phyloP scores from a whole-genome alignment of 805 yeast species.

The Saccharomycopsis fodiens region DNA sequence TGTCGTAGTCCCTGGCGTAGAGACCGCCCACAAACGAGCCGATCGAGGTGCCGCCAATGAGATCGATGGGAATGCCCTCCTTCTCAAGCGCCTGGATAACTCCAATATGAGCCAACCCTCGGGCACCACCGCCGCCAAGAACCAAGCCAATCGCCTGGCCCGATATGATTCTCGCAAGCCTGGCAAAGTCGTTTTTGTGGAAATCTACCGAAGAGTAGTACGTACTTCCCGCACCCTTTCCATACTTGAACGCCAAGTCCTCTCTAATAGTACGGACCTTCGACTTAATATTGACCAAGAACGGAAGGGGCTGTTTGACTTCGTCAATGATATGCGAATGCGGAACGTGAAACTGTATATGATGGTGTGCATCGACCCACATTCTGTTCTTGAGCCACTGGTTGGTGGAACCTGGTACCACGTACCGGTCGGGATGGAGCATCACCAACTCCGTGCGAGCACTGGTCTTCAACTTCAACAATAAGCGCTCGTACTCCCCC shows the following conservation, averaged over 20 bases:
- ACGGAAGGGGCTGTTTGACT: not conserved
- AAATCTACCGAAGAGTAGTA: constrained; percentile 12
- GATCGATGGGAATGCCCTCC: constrained; percentile 86
- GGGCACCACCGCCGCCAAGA: constrained; percentile 96
- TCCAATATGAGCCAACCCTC: constrained; percentile 91
- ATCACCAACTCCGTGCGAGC: constrained; percentile 84
- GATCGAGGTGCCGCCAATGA: constrained; percentile 93
- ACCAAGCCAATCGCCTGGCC: constrained; percentile 94
- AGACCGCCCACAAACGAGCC: constrained; percentile 95
- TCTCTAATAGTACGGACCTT: constrained; percentile 32
- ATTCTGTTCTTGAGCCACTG: constrained; percentile 77
- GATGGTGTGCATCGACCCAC: constrained; percentile 94
- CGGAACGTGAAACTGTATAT: constrained; percentile 58
- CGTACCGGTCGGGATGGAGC: constrained; percentile 75
- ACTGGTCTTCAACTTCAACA: constrained; percentile 68
- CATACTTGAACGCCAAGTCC: constrained; percentile 24
- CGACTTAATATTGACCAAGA: constrained; percentile 24
- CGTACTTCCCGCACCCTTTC: constrained; percentile 18
- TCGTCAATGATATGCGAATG: constrained; percentile 7
- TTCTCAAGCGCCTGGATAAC: constrained; percentile 86
- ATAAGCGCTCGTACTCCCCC: constrained; percentile 78
- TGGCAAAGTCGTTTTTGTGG: constrained; percentile 81
- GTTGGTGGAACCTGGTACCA: constrained; percentile 77
- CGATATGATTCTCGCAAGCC: constrained; percentile 82
- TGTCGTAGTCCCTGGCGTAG: constrained; percentile 85